These are phyloP conservation scores for Entomortierella lignicola DNA, from an alignment of 192 early-diverging fungal species.

Conservation along the genomic window DNA sequence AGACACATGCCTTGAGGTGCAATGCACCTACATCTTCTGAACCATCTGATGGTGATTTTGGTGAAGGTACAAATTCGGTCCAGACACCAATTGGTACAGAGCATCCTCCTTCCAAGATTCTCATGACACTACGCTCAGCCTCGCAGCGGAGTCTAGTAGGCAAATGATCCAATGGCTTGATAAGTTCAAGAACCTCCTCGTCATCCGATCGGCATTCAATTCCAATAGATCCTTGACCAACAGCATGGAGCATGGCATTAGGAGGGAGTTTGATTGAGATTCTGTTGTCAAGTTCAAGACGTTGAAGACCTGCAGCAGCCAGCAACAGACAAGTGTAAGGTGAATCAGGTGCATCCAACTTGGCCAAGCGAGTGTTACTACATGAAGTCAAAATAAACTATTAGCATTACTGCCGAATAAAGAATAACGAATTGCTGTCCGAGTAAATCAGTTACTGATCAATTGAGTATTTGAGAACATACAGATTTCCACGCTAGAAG, in stretches of 20 bases:
- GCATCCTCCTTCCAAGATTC: constrained; percentile 93
- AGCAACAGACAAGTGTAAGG: constrained; percentile 84
- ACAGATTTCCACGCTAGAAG: constrained; percentile 1
- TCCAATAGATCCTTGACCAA: constrained; percentile 92
- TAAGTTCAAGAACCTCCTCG: constrained; percentile 52
- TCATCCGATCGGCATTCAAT: constrained; percentile 86
- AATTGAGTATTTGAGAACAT: neutral
- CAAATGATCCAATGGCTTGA: constrained; percentile 75
- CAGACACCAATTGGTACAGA: constrained; percentile 93
- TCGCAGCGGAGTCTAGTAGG: constrained; percentile 74
- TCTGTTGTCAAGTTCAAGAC: constrained; percentile 73
- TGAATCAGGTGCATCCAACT: constrained; percentile 81
- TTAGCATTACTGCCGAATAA: neutral
- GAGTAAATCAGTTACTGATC: too few relatives aligned
- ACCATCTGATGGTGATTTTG: neutral
- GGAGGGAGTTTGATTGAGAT: constrained; percentile 77
- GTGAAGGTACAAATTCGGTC: constrained; percentile 64
- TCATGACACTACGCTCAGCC: constrained; percentile 90
- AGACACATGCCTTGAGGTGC: constrained; percentile 74
- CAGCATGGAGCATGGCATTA: constrained; percentile 81
- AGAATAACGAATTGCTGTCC: neutral
- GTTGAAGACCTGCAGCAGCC: constrained; percentile 86
- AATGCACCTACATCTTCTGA: constrained; percentile 51
- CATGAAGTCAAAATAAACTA: constrained; percentile 2
- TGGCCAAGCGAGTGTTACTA: constrained; percentile 88